These are phyloP conservation scores for Dichotomopilus funicola DNA, from an alignment of 2,329 filamentous ascomycete genomes.

Conservation along the genomic window DNA sequence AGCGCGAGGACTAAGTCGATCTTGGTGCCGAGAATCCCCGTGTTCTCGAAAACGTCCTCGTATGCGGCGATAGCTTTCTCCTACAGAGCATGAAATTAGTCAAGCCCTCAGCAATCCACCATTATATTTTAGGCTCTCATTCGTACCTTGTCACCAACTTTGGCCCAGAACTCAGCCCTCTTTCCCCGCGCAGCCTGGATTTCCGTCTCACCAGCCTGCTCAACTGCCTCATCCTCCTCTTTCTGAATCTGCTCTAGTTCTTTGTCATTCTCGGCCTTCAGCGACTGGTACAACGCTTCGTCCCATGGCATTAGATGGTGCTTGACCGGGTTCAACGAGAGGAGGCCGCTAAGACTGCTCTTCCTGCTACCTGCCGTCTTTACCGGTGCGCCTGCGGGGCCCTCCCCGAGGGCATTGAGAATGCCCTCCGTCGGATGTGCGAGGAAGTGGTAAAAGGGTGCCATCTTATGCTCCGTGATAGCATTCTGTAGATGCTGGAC, in stretches of 20 bases:
- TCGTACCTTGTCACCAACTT: slow-evolving; percentile 87
- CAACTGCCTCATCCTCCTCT: slow-evolving; percentile 86
- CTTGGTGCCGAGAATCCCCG: slow-evolving; percentile 91
- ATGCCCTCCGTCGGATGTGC: slow-evolving; percentile 77
- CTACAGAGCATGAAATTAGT: slow-evolving; percentile 39
- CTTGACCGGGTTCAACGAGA: slow-evolving; percentile 59
- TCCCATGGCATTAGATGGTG: slow-evolving; percentile 76
- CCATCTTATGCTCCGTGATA: slow-evolving; percentile 79
- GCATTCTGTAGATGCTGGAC: slow-evolving; percentile 73
- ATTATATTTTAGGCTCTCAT: neutral
- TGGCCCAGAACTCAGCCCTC: slow-evolving; percentile 91
- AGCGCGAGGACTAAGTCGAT: slow-evolving; percentile 96
- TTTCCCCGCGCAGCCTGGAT: slow-evolving; percentile 88
- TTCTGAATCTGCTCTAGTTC: slow-evolving; percentile 73
- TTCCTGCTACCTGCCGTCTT: slow-evolving; percentile 57
- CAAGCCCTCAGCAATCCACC: neutral
- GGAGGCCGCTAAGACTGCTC: slow-evolving; percentile 65
- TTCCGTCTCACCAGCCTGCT: slow-evolving; percentile 95
- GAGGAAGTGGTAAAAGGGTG: slow-evolving; percentile 77
- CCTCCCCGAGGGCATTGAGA: slow-evolving; percentile 69
- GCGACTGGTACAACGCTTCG: slow-evolving; percentile 72
- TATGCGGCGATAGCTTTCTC: slow-evolving; percentile 91
- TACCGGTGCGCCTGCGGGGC: slow-evolving; percentile 41
- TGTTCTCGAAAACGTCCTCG: slow-evolving; percentile 93
- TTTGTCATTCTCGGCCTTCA: slow-evolving; percentile 70